Evolutionary conservation across 805 yeast species (phyloP).

Genomic region (Wickerhamomyces kurtzmanii): DNA sequence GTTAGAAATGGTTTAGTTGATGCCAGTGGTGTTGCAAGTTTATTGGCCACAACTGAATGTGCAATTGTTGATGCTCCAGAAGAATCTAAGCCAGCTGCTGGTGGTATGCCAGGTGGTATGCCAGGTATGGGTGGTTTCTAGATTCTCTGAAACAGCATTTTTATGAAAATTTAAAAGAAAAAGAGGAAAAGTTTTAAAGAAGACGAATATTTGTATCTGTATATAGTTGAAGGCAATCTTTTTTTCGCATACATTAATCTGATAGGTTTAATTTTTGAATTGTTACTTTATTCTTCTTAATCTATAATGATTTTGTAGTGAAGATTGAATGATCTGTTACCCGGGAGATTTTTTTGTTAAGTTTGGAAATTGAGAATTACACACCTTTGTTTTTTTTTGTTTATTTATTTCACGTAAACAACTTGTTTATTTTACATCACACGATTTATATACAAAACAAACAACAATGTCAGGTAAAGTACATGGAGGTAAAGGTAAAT

Average conservation of each 20-base stretch:
- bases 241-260: slow-evolving; percentile 5
- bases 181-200: slow-evolving; percentile 4
- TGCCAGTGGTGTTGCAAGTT: slow-evolving; percentile 95
- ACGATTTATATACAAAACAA: neutral
- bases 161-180: slow-evolving; percentile 15
- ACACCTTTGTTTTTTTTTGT: slow-evolving; percentile 2
- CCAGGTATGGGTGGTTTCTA: slow-evolving; percentile 56
- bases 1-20: slow-evolving; percentile 93
- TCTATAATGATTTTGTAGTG: too few species aligned
- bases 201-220: neutral
- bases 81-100: slow-evolving; percentile 49
- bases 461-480: slow-evolving; percentile 82
- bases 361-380: neutral
- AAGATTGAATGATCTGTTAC: too few species aligned
- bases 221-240: too few species aligned
- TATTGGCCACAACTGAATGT: slow-evolving; percentile 96
- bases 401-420: slow-evolving; percentile 1
- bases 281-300: slow-evolving; percentile 21
- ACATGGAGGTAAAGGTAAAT: slow-evolving; percentile 95
- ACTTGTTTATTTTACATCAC: slow-evolving; percentile 1
- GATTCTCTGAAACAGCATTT: too few species aligned
- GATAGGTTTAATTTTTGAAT: slow-evolving; percentile 30
- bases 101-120: slow-evolving; percentile 41
- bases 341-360: neutral
- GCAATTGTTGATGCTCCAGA: slow-evolving; percentile 94